Evolutionary conservation across 805 yeast genomes (phyloP), one percentile per base, ranked within the genome.

Genomic region (Saccharomycopsis amapae): DNA sequence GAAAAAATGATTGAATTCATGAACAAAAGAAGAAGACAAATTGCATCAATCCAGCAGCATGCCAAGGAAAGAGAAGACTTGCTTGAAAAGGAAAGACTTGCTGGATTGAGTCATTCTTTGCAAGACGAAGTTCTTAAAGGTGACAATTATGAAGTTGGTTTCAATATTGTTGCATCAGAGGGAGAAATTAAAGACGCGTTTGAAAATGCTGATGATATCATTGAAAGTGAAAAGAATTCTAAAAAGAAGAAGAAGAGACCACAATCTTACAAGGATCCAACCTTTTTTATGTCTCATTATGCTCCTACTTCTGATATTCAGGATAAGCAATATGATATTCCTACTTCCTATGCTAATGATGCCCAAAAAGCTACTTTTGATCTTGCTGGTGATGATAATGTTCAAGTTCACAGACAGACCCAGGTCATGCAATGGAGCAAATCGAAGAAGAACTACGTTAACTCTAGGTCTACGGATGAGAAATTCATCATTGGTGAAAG

Each of bases 401-500:
- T 78, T 37, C 80, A 75, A 58, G 75, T 66, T 40, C 81, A 82
- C 62, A 79, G 73, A 50, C 89, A 82, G 59, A 68, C 73, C 3
- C 77, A 75, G 40, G 78, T 80, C 19, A 81, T 84, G 73, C 75
- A 77, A 60, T 90, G 98, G 98, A 97, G 90, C 66, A 85, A 76
- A 64, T 86, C 87, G 75, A 82, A 85, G 63, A 93, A 94, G 58
- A 87, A 87, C 54, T 90, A 85, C 63, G 75, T 89, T 59, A 85
- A 85, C 61, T 72, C 85, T 17, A 80, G 76, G 57, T 85, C 93
- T 52, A 69, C 81, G 18, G 95, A 86, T 58, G 76, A 81, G 65
- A 89, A 86, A 66, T 90, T 73, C 64, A 93, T 93, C 57, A 81
- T 87, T 53, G 95, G 97, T 51, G 99, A 93, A 62, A 81, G 86